Base-by-base conservation (phyloP, 192 early-diverging fungal genomes). In the Podila epigama region DNA sequence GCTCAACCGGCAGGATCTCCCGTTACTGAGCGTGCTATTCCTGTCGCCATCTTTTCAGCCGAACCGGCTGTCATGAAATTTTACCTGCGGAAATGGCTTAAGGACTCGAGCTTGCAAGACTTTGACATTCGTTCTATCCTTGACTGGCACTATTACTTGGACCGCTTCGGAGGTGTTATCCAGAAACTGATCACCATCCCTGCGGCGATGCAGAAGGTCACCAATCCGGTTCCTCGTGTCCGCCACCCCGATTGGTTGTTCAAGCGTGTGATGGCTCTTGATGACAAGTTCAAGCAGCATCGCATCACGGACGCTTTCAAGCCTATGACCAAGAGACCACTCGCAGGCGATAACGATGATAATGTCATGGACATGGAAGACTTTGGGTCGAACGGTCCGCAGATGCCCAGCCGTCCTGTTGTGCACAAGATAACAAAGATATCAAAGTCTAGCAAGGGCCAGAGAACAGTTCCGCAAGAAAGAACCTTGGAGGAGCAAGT, bases 121-220 rank as follows among this genome's bases (percentile, higher is more conserved):
- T 89, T 92, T 71, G 95, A 98, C 63, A 96, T 99, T 66, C 87
- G 97, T 40, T 86, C 90, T 22, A 95, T 99, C 34, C 60, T 99
- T 15, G 97, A 99, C 80, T 99, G 98, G 98, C 79, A 91, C 53
- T 99, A 99, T 77, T 99, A 99, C 68, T 58, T 96, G 58, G 97
- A 99, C 81, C 90, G 98, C 33, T 97, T 99, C 58, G 93, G 92
- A 39, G 89, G 89, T 31, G 95, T 96, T 3, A 96, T 99, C 70
- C 96, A 96, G 70, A 99, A 98, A 75, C 81, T 98, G 29, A 97
- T 99, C 63, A 98, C 96, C 1, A 99, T 99, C 69, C 98, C 98
- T 0, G 98, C 98, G 9, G 96, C 96, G 1, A 94, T 97, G 94
- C 98, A 99, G 75, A 89, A 92, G 42, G 90, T 99, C 12, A 32